Evolutionary conservation across 1,284 basidiomycete species (phyloP).

Genomic region (Ganoderma resinaceum): DNA sequence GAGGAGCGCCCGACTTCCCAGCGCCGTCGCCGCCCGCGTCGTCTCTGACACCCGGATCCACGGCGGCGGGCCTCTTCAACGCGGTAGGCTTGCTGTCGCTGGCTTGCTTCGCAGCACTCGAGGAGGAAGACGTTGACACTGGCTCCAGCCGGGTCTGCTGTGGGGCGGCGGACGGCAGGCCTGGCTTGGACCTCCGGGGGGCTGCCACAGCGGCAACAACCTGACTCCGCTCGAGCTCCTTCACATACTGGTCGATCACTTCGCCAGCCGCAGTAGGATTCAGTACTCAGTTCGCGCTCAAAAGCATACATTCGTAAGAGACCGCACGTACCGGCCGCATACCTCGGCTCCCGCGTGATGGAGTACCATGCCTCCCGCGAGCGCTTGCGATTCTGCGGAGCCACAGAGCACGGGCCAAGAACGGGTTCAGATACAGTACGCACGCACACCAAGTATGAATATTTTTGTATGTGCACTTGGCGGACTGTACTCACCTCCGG

Average conservation of each 20-base stretch:
- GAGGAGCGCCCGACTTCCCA: not conserved
- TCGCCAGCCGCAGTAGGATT: not conserved
- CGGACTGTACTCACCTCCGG: not conserved
- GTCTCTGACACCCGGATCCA: not conserved
- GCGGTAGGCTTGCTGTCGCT: not conserved
- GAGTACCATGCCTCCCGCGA: not conserved
- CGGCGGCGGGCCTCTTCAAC: not conserved
- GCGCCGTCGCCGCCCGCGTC: not conserved
- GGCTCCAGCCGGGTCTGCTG: not conserved
- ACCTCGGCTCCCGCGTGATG: not conserved
- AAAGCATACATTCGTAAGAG: not conserved
- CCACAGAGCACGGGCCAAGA: no score
- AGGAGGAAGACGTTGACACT: not conserved
- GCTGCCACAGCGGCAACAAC: not conserved
- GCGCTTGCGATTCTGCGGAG: not conserved
- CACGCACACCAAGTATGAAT: no score
- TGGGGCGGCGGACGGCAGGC: not conserved
- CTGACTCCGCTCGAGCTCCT: not conserved
- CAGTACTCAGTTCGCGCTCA: not conserved
- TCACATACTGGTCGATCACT: not conserved
- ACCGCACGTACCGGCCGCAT: not conserved
- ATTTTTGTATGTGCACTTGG: no score
- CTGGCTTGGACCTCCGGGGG: not conserved
- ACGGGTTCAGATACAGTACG: no score
- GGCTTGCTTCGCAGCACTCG: not conserved